Percentiles rank a stretch among this genome's conserved stretches.
These are phyloP conservation scores for Rubroboletus satanas DNA, from an alignment of 768 basidiomycete species.

Conservation along the genomic window DNA sequence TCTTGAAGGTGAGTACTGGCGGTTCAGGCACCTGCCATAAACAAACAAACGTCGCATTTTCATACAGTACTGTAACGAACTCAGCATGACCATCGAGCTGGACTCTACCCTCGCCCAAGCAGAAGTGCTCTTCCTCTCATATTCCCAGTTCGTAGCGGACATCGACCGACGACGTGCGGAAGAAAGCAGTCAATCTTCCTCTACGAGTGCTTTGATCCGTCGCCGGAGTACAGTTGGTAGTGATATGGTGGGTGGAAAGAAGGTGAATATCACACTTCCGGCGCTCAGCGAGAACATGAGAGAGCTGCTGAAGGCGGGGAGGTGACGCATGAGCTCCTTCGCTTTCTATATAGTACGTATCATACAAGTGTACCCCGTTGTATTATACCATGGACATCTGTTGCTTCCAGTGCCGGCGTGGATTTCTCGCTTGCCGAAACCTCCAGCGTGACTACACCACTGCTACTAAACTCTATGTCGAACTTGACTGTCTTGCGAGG, in stretches of 20 bases:
- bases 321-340: slow-evolving; percentile 17
- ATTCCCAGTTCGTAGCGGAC: slow-evolving; percentile 82
- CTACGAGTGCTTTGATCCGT: slow-evolving; percentile 31
- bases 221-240: slow-evolving; percentile 23
- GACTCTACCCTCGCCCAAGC: slow-evolving; percentile 93
- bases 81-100: slow-evolving; percentile 96
- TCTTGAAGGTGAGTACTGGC: slow-evolving; percentile 25
- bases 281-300: slow-evolving; percentile 60
- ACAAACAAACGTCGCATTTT: slow-evolving; percentile 2
- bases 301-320: slow-evolving; percentile 50
- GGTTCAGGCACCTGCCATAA: not conserved
- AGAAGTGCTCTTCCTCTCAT: slow-evolving; percentile 93
- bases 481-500: slow-evolving; percentile 53
- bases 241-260: slow-evolving; percentile 9
- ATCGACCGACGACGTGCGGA: slow-evolving; percentile 79
- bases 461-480: slow-evolving; percentile 23
- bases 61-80: slow-evolving; percentile 82
- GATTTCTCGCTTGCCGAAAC: not conserved
- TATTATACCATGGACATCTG: slow-evolving; percentile 14
- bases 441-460: not conserved
- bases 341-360: slow-evolving; percentile 2
- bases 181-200: slow-evolving; percentile 27
- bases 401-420: not conserved
- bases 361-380: slow-evolving; percentile 5
- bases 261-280: slow-evolving; percentile 39